Percentiles rank a stretch among this genome's conserved stretches.
Conservation (phyloP, 1,284 basidiomycete species). For the Ustilago tritici region DNA sequence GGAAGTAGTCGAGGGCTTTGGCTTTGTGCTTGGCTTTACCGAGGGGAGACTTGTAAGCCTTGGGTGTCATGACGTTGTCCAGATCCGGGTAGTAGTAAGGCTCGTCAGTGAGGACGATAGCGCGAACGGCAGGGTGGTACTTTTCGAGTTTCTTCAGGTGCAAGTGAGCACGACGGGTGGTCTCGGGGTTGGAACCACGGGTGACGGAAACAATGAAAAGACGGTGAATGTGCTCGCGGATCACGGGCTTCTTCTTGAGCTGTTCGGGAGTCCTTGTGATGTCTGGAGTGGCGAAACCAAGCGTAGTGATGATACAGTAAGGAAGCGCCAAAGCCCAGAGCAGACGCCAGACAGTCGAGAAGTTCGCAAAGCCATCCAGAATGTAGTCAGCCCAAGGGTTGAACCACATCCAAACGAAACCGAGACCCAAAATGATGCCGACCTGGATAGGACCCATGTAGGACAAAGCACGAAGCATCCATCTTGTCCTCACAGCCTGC, state of each 20-base stretch:
- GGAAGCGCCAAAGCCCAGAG: conserved; percentile 70
- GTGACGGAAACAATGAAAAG: conserved; percentile 71
- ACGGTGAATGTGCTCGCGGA: conserved; percentile 70
- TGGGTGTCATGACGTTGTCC: conserved; percentile 71
- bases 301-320: conserved; percentile 70
- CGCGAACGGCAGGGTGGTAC: conserved; percentile 70
- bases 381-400: conserved; percentile 69
- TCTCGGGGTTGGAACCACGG: conserved; percentile 70
- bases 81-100: conserved; percentile 71
- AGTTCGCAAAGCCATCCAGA: conserved; percentile 67
- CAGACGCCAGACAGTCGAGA: conserved; percentile 70
- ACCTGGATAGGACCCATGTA: conserved; percentile 69
- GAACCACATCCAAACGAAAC: conserved; percentile 69
- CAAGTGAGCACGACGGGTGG: conserved; percentile 70
- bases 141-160: conserved; percentile 71
- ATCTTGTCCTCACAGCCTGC: conserved; percentile 69
- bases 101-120: conserved; percentile 71
- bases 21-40: conserved; percentile 72
- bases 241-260: conserved; percentile 69
- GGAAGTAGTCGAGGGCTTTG: conserved; percentile 71
- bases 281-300: conserved; percentile 68
- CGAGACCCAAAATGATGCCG: conserved; percentile 68
- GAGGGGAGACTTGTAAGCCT: conserved; percentile 70
- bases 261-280: conserved; percentile 68
- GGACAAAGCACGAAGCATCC: conserved; percentile 66